Conservation (phyloP, 1,284 basidiomycete genomes). For the Moniliophthora roreri region DNA sequence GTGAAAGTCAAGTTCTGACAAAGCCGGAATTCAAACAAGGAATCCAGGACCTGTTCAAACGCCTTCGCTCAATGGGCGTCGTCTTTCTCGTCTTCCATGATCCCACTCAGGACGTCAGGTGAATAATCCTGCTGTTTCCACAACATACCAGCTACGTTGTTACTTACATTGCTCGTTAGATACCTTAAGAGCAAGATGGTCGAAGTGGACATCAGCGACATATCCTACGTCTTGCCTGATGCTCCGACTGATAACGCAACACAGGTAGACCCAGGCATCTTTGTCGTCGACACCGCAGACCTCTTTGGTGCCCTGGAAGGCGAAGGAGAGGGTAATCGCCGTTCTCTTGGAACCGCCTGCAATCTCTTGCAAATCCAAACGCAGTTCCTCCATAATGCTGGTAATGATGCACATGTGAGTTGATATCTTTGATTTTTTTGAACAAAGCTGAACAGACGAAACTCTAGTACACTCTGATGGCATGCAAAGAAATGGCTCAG, state of each 20-base stretch:
- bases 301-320: constrained; percentile 73
- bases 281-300: constrained; percentile 70
- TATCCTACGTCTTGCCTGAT: constrained; percentile 59
- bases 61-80: constrained; percentile 47
- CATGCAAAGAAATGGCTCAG: constrained; percentile 38
- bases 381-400: constrained; percentile 74
- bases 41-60: constrained; percentile 49
- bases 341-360: constrained; percentile 59
- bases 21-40: constrained; percentile 50
- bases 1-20: constrained; percentile 53
- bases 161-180: constrained; percentile 29
- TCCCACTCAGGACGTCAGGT: constrained; percentile 72
- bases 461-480: constrained; percentile 65
- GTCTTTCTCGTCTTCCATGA: constrained; percentile 84
- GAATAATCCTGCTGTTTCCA: background rate
- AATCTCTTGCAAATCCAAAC: constrained; percentile 58
- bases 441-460: constrained; percentile 52
- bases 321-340: constrained; percentile 46
- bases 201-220: constrained; percentile 49
- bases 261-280: constrained; percentile 54
- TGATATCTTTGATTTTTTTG: background rate
- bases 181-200: constrained; percentile 52
- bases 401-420: constrained; percentile 80
- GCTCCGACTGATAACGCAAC: too few relatives aligned
- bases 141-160: background rate